Percentiles rank a stretch among this genome's conserved stretches.
Conservation (phyloP, 2,329 filamentous ascomycete genomes). For the Colletotrichum viniferum region DNA sequence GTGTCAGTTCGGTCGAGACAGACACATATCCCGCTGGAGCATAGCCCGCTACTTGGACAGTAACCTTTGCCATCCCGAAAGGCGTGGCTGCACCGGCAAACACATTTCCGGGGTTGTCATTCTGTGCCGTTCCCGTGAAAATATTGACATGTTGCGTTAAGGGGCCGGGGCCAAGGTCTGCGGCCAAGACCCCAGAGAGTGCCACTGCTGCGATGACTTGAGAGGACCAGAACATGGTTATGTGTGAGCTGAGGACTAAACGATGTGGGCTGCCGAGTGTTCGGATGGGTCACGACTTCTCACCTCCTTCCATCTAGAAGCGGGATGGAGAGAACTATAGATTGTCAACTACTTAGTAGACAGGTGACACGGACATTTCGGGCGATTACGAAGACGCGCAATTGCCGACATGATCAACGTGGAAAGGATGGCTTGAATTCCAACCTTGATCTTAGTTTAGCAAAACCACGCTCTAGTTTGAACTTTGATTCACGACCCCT, state of each 20-base stretch:
- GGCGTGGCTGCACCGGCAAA: background rate
- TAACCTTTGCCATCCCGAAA: background rate
- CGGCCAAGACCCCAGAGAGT: background rate
- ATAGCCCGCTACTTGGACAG: background rate
- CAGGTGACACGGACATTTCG: background rate
- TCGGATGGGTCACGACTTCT: background rate
- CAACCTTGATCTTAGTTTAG: background rate
- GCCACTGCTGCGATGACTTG: background rate
- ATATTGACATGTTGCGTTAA: background rate
- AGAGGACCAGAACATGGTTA: background rate
- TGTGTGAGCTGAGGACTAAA: background rate
- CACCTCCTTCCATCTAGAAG: background rate
- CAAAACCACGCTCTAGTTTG: background rate
- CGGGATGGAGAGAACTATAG: background rate
- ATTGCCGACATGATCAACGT: background rate
- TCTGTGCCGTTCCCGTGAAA: background rate
- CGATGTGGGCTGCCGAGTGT: background rate
- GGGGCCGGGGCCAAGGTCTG: background rate
- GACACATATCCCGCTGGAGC: background rate
- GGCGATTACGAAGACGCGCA: background rate
- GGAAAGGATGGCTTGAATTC: background rate
- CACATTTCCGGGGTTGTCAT: background rate
- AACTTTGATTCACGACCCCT: background rate
- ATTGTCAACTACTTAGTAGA: rapidly evolving
- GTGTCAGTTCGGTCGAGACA: background rate